Evolutionary conservation across 768 basidiomycete species (phyloP).

Genomic region (Boletus rufocinnamomeus): DNA sequence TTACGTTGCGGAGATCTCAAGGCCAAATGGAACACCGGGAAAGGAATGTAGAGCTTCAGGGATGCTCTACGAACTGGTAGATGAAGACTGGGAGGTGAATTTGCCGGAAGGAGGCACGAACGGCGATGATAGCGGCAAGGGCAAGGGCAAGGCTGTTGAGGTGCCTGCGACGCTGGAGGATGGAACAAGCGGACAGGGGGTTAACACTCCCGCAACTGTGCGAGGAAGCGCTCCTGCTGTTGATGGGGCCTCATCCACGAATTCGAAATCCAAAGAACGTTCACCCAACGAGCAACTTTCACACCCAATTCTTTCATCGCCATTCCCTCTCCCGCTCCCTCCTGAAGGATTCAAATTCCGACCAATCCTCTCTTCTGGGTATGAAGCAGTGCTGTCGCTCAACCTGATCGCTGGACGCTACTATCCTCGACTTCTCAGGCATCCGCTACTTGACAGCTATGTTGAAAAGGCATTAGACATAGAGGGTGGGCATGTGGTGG

Average conservation of each 20-base stretch:
- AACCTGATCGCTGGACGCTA: conserved; percentile 78
- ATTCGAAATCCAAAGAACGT: conserved; percentile 19
- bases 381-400: conserved; percentile 68
- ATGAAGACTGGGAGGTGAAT: conserved; percentile 61
- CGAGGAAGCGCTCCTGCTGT: conserved; percentile 22
- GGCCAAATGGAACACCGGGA: conserved; percentile 41
- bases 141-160: conserved; percentile 37
- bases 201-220: conserved; percentile 3
- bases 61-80: conserved; percentile 76
- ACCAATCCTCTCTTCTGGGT: conserved; percentile 57
- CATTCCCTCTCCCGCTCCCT: conserved; percentile 56
- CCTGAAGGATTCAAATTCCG: conserved; percentile 73
- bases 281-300: conserved; percentile 37
- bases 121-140: conserved; percentile 21
- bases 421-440: conserved; percentile 69
- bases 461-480: conserved; percentile 43
- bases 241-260: conserved; percentile 15
- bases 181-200: conserved; percentile 7
- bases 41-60: conserved; percentile 71
- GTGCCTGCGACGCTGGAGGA: conserved; percentile 10
- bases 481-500: conserved; percentile 40
- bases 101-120: conserved; percentile 30
- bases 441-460: conserved; percentile 54
- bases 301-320: conserved; percentile 35
- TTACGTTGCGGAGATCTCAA: conserved; percentile 58